Base-by-base conservation (phyloP, 2,329 filamentous ascomycete genomes). In the Aspergillus fructus region DNA sequence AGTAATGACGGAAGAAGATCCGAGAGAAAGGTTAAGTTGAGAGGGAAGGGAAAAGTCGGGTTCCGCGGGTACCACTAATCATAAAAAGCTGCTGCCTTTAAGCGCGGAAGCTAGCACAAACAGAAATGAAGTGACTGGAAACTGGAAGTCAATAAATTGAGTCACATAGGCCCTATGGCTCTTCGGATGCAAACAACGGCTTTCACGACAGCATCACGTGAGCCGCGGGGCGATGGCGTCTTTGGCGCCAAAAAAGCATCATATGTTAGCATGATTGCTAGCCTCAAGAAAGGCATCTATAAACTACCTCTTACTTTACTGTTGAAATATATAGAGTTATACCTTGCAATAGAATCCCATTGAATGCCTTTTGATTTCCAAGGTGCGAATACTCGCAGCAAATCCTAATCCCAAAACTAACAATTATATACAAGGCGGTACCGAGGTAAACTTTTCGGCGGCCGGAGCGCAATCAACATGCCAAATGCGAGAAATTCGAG, bases 111-210 rank as follows among this genome's bases (percentile, higher is more conserved):
- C 45, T 33, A 19, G 4, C 6, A 21, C 12, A 8, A 42, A 9
- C 40, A 42, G 40, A 17, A 19, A 17, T 42, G 17, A 42, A 21
- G 40, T 17, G 40, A 30, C 23, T 50, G 5, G 47, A 3, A 17
- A 33, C 17, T 9, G 47, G n/a, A n/a, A 50, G 15, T 27, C 21
- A 27, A 33, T 15, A 7, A 33, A 50, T 23, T 50, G 21, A 41
- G 8, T 27, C 34, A 30, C 45, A 51, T 9, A 21, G 7, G 15
- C 9, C 7, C 30, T n/a, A 23, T 33, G 33, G 21, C 45, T 41
- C 23, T 45, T 68, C 62, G 62, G 66, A 60, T 62, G 48, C 19
- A 49, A 61, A 61, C 62, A 61, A 60, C 66, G 66, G 66, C 64
- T 64, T 59, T 49, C 42, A 45, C 19, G 19, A n/a, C 9, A 33